A percentile compares a stretch with the other conserved stretches of the same genome.
phyloP scores from a whole-genome alignment of 306 rosid genomes.

The Pueraria montana region DNA sequence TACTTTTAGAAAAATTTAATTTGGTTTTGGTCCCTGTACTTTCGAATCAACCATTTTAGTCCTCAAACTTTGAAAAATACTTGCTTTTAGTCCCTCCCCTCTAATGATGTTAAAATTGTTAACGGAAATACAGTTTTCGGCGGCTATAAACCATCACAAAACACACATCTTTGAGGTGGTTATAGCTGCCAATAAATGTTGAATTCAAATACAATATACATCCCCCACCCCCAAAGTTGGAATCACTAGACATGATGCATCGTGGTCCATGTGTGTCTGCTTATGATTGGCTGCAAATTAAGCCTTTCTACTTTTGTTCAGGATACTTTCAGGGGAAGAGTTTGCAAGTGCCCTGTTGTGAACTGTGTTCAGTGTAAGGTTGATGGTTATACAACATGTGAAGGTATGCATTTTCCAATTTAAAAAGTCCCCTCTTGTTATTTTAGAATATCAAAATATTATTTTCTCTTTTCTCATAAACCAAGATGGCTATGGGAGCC shows the following conservation, averaged over 20 bases:
- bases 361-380: slow-evolving; percentile 87
- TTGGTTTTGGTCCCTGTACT: no score
- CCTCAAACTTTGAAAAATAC: no score
- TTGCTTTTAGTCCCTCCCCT: no score
- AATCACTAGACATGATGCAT: slow-evolving; percentile 1
- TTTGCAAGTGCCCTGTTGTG: slow-evolving; percentile 90
- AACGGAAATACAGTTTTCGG: no score
- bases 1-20: no score
- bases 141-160: no score
- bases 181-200: no score
- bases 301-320: slow-evolving; percentile 46
- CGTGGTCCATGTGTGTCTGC: neutral
- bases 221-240: no score
- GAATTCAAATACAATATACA: no score
- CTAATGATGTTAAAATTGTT: no score
- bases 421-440: neutral
- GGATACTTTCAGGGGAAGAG: slow-evolving; percentile 98
- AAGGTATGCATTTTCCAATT: slow-evolving; percentile 61
- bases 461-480: neutral
- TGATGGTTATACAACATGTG: slow-evolving; percentile 83
- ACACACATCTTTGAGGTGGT: no score
- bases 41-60: no score
- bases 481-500: neutral
- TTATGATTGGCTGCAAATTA: slow-evolving; percentile 16
- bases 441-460: slow-evolving; percentile 14